Percentiles rank a stretch among this genome's conserved stretches.
These are phyloP conservation scores for Malassezia nana DNA, from an alignment of 1,284 basidiomycete genomes.

Conservation along the genomic window DNA sequence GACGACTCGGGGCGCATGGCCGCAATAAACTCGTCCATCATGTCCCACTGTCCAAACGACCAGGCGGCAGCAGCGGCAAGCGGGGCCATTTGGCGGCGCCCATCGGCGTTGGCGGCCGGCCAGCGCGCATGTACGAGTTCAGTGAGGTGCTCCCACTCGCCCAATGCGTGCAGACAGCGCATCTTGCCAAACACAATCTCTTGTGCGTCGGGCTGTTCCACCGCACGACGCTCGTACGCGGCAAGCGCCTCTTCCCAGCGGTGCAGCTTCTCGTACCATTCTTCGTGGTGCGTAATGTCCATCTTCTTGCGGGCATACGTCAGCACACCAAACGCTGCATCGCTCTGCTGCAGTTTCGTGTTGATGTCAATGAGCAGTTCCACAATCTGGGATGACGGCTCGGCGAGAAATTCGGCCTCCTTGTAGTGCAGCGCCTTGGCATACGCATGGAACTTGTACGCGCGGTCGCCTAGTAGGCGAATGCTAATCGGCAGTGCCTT, in stretches of 20 bases:
- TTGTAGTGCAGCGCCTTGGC: slow-evolving; percentile 99
- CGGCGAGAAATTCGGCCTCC: slow-evolving; percentile 90
- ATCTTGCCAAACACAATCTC: slow-evolving; percentile 76
- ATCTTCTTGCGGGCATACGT: slow-evolving; percentile 48
- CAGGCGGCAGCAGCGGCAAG: slow-evolving; percentile 95
- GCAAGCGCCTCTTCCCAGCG: slow-evolving; percentile 88
- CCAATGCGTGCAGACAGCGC: slow-evolving; percentile 91
- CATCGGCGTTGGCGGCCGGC: slow-evolving; percentile 71
- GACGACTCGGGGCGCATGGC: slow-evolving; percentile 89
- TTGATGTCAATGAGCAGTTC: slow-evolving; percentile 95
- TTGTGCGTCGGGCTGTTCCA: slow-evolving; percentile 52
- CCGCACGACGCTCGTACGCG: slow-evolving; percentile 72
- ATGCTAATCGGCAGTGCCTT: slow-evolving; percentile 90
- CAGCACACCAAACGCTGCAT: slow-evolving; percentile 45
- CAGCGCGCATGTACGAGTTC: slow-evolving; percentile 80
- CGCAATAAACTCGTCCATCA: slow-evolving; percentile 93
- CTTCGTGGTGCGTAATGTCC: slow-evolving; percentile 77
- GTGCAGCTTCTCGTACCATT: slow-evolving; percentile 96
- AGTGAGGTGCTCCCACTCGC: slow-evolving; percentile 91
- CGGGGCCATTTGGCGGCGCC: slow-evolving; percentile 82
- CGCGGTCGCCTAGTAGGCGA: slow-evolving; percentile 78
- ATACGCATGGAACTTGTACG: slow-evolving; percentile 85
- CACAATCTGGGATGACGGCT: slow-evolving; percentile 68
- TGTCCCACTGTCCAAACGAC: slow-evolving; percentile 93
- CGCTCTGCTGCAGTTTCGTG: slow-evolving; percentile 77